Evolutionary conservation across 108 stramenopile species (phyloP).

Genomic region (Mayamaea pseudoterrestris): DNA sequence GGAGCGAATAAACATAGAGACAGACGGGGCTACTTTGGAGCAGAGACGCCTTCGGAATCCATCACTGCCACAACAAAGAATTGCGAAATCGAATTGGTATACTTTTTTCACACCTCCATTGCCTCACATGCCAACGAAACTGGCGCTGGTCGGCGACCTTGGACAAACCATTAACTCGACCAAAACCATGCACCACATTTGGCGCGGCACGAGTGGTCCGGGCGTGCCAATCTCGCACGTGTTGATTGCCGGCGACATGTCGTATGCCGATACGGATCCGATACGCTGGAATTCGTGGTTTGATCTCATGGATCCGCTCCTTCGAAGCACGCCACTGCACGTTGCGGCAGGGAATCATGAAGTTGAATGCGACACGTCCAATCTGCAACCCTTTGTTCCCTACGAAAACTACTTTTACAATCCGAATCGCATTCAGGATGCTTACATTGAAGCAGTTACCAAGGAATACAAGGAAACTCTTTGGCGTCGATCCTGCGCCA

Average conservation of each 20-base stretch:
- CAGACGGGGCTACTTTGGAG: background rate
- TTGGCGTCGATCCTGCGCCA: conserved; percentile 14
- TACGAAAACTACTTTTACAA: conserved; percentile 70
- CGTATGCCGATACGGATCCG: conserved; percentile 68
- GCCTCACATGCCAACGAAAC: conserved; percentile 18
- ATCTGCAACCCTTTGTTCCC: conserved; percentile 35
- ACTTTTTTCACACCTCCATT: conserved; percentile 26
- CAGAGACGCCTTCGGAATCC: background rate
- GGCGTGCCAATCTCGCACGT: conserved; percentile 18
- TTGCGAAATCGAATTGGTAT: conserved; percentile 6
- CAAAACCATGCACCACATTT: conserved; percentile 32
- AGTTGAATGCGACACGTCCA: conserved; percentile 50
- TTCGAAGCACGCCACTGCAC: conserved; percentile 34
- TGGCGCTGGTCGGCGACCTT: conserved; percentile 34
- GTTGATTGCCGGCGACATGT: conserved; percentile 58
- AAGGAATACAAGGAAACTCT: conserved; percentile 18
- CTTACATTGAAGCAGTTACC: conserved; percentile 15
- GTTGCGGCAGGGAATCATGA: conserved; percentile 78
- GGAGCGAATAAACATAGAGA: background rate
- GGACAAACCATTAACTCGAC: conserved; percentile 34
- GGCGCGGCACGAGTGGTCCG: conserved; percentile 8
- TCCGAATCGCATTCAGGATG: conserved; percentile 38
- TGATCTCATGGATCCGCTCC: conserved; percentile 40
- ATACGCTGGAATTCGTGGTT: conserved; percentile 65
- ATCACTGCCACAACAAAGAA: background rate